Evolutionary conservation across 2,329 filamentous ascomycete genomes (phyloP), one percentile per base, ranked within the genome.

Genomic region (Xylariaceae sp.): DNA sequence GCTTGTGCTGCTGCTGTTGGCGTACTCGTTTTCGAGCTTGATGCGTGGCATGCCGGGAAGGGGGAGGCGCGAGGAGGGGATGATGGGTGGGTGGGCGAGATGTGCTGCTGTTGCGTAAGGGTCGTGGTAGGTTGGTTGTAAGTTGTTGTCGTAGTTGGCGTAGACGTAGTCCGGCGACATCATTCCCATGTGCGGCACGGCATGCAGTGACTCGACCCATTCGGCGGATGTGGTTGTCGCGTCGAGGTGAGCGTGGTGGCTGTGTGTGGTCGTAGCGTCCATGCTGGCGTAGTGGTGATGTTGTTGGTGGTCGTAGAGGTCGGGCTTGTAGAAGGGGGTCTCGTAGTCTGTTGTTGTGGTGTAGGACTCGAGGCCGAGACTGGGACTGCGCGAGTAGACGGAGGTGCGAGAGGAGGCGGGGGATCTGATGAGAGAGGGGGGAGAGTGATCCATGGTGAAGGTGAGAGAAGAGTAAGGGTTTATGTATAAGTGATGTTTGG

Each of bases 141-240:
- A 2, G 79, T 68, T 55, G 72, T 69, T 30, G 74, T 78, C 75
- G 66, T 81, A 83, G 58, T 74, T 73, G 61, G 74, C 73, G 67
- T 82, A 84, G 65, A 80, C 78, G 67, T 83, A 84, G 51, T 82
- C 80, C 42, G 77, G 69, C 39, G 79, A 74, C 58, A 82, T 69
- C 35, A 80, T 74, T 57, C 73, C 71, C 51, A 77, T 70, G 2
- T 76, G 74, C 45, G 76, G 72, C 17, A 72, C 67, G 30, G 76
- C 69, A 30, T 78, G 75, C 60, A 80, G 66, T 23, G 75, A 66
- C 42, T 74, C 74, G 62, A 68, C 71, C 80, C 80, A 82, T 51
- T 75, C 73, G 51, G 74, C 66, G 50, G 77, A 75, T 58, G 74
- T 73, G 69, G 78, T 75, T 62, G 23, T 30, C 23, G 72, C 67